Percentiles rank a stretch among this genome's conserved stretches.
These are phyloP conservation scores for Sordariomycetes sp. DNA, from an alignment of 2,329 filamentous ascomycete species.

Conservation along the genomic window DNA sequence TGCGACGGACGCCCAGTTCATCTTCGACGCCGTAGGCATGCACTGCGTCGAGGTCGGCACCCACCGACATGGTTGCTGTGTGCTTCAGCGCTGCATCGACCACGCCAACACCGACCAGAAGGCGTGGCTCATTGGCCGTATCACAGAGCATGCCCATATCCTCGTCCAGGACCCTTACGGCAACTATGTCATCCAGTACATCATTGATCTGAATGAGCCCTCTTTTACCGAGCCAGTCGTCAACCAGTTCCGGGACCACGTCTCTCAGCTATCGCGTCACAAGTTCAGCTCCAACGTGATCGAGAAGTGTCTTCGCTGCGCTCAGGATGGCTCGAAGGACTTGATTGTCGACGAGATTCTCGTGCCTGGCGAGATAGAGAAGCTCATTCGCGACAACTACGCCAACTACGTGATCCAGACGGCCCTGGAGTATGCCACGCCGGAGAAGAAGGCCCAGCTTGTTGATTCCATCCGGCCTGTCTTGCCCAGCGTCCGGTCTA, in stretches of 20 bases:
- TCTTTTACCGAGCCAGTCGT: slow-evolving; percentile 85
- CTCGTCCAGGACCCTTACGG: slow-evolving; percentile 95
- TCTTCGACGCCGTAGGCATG: slow-evolving; percentile 85
- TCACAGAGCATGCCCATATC: slow-evolving; percentile 77
- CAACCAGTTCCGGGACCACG: slow-evolving; percentile 63
- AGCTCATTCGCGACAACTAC: slow-evolving; percentile 81
- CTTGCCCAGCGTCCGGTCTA: slow-evolving; percentile 74
- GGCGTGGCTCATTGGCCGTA: slow-evolving; percentile 71
- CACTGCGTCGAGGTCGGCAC: slow-evolving; percentile 88
- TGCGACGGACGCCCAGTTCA: slow-evolving; percentile 80
- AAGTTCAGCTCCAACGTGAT: slow-evolving; percentile 99
- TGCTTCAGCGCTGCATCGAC: slow-evolving; percentile 95
- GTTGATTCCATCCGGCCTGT: slow-evolving; percentile 80
- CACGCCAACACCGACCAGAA: slow-evolving; percentile 89
- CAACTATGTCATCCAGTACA: slow-evolving; percentile 98
- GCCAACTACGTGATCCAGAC: slow-evolving; percentile 99
- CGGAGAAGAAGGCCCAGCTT: slow-evolving; percentile 60
- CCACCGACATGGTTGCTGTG: slow-evolving; percentile 94
- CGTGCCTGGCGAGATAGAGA: slow-evolving; percentile 65
- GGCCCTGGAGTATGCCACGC: slow-evolving; percentile 74
- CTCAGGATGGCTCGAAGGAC: slow-evolving; percentile 62
- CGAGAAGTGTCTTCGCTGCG: slow-evolving; percentile 87
- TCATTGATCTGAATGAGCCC: slow-evolving; percentile 83
- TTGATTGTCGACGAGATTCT: slow-evolving; percentile 79
- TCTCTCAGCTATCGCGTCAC: slow-evolving; percentile 70